phyloP scores from a whole-genome alignment of 768 basidiomycete species.

The Pleurotus platypus region DNA sequence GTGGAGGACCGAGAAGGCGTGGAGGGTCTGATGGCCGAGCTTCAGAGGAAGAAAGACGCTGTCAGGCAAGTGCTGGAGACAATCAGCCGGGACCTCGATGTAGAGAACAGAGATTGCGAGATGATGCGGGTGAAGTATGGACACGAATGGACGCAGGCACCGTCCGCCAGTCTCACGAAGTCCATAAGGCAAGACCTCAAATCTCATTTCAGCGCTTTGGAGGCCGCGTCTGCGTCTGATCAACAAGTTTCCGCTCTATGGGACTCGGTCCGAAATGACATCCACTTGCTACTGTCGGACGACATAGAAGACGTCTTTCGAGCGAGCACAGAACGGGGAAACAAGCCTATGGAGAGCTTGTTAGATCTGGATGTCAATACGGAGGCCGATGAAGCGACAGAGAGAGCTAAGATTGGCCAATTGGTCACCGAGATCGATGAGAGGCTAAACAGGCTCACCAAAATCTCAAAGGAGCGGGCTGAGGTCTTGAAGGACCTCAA shows the following conservation, averaged over 20 bases:
- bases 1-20: constrained; percentile 69
- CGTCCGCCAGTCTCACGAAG: constrained; percentile 72
- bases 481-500: constrained; percentile 93
- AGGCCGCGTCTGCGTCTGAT: constrained; percentile 78
- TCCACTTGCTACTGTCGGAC: constrained; percentile 56
- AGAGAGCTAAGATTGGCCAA: constrained; percentile 62
- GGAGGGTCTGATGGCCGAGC: constrained; percentile 55
- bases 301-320: constrained; percentile 62
- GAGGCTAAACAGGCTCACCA: constrained; percentile 68
- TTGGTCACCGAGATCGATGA: constrained; percentile 78
- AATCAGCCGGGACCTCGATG: constrained; percentile 66
- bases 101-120: constrained; percentile 87
- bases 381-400: constrained; percentile 61
- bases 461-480: constrained; percentile 80
- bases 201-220: constrained; percentile 63
- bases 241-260: constrained; percentile 70
- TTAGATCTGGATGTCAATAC: constrained; percentile 68
- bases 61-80: constrained; percentile 62
- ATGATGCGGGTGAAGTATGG: constrained; percentile 83
- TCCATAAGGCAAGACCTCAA: constrained; percentile 75
- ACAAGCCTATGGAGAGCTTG: constrained; percentile 32
- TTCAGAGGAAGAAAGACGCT: constrained; percentile 53
- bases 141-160: constrained; percentile 83
- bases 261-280: constrained; percentile 64
- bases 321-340: constrained; percentile 41